phyloP scores from a whole-genome alignment of 2,329 filamentous ascomycete genomes.

The Trichoderma cornu-damae region DNA sequence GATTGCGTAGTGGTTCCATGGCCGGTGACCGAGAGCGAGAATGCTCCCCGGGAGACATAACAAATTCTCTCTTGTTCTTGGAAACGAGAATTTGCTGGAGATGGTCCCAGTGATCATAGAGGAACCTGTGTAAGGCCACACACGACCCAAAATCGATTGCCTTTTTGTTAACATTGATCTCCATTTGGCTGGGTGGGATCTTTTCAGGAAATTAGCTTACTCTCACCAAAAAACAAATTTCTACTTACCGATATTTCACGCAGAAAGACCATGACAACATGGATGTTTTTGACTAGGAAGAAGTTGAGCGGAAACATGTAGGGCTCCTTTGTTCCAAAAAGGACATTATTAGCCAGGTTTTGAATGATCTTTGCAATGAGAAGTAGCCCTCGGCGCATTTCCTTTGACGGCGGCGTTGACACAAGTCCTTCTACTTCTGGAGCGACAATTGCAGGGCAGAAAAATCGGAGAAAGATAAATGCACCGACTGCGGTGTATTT shows the following conservation, averaged over 20 bases:
- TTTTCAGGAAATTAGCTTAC: constrained; percentile 20
- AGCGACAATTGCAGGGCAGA: constrained; percentile 66
- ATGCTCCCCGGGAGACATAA: constrained; percentile 51
- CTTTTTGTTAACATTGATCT: constrained; percentile 40
- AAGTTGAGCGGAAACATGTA: constrained; percentile 69
- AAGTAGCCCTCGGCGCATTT: constrained; percentile 62
- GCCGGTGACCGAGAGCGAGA: constrained; percentile 50
- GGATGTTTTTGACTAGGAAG: constrained; percentile 64
- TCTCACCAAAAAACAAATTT: not conserved
- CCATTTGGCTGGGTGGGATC: constrained; percentile 46
- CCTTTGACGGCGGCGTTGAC: constrained; percentile 55
- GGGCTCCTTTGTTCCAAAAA: constrained; percentile 66
- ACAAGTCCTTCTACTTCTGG: constrained; percentile 65
- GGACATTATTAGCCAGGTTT: constrained; percentile 65
- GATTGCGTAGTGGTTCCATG: constrained; percentile 54
- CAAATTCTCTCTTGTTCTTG: constrained; percentile 53
- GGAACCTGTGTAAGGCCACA: constrained; percentile 61
- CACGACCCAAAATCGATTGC: constrained; percentile 67
- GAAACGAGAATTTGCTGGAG: constrained; percentile 59
- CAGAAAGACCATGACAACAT: constrained; percentile 60
- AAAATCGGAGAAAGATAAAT: constrained; percentile 67
- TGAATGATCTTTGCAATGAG: constrained; percentile 68
- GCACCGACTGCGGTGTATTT: constrained; percentile 68
- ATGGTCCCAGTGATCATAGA: constrained; percentile 69
- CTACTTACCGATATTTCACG: constrained; percentile 59